Percentiles rank a stretch among this genome's conserved stretches.
Conservation (phyloP, 169 alveolate genomes). For the Cyclospora cayetanensis region DNA sequence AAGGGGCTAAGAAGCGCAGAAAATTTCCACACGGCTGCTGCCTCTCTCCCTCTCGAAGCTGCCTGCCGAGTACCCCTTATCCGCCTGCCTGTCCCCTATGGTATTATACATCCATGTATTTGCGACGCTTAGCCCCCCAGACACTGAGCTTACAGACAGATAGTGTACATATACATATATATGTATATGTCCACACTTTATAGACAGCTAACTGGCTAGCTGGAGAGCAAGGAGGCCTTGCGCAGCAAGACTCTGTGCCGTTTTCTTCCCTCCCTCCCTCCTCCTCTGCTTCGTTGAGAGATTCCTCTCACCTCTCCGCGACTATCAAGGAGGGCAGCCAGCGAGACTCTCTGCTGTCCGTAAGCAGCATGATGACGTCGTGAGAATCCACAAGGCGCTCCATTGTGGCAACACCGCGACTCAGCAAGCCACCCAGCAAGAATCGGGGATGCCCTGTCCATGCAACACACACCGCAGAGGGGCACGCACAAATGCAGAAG, state of each 20-base stretch:
- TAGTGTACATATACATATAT: not conserved
- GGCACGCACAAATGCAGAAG: not conserved
- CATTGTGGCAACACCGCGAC: slow-evolving; percentile 8
- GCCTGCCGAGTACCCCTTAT: not conserved
- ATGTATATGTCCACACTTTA: not conserved
- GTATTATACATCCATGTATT: too few species aligned
- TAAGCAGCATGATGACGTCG: slow-evolving; percentile 89
- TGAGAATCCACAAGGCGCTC: slow-evolving; percentile 71
- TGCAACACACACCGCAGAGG: too few species aligned
- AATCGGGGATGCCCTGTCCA: slow-evolving; percentile 60
- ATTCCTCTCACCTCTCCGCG: slow-evolving; percentile 80
- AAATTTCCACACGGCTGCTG: not conserved
- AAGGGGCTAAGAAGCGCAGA: too few species aligned
- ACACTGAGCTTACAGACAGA: not conserved
- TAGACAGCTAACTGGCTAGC: too few species aligned
- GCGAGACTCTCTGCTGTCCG: slow-evolving; percentile 95
- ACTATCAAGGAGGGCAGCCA: slow-evolving; percentile 93
- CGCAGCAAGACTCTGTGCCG: too few species aligned
- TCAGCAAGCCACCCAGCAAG: not conserved
- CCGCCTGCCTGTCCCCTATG: too few species aligned
- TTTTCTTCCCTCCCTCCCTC: too few species aligned
- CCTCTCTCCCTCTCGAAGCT: not conserved
- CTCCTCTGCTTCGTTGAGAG: too few species aligned
- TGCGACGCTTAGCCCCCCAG: too few species aligned
- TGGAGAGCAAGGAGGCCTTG: too few species aligned